Base-by-base conservation (phyloP, 2,329 filamentous ascomycete species). In the Dactylellina drechsleri region DNA sequence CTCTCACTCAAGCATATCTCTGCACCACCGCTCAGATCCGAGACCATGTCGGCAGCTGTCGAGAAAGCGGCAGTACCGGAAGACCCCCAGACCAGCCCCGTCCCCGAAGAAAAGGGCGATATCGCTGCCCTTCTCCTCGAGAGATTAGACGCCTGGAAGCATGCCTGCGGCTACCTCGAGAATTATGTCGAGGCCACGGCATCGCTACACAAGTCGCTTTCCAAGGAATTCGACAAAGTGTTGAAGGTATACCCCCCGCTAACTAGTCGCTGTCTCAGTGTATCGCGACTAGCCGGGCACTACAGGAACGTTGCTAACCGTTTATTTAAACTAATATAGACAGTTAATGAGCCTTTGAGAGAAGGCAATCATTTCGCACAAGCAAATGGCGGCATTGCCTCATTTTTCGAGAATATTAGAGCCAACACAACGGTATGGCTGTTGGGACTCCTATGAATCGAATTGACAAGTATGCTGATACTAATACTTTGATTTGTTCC, bases 201-300 rank as follows among this genome's bases (percentile, higher is more conserved):
- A 82, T 97, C 94, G 85, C 86, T 92, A 71, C 90, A 97, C 81
- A 90, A 89, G 81, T 86, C 88, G 10, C 91, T 97, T 79, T 89
- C 92, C 65, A 98, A 97, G 84, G 94, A 98, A 82, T 97, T 97
- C 80, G 93, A 98, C 84, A 94, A 92, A 83, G 90, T 95, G 8
- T 84, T 98, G 80, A 99, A 98, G 89, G 90, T 89, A 65, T 26
- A 81, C 77, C 15, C 54, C 26, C 31, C 31, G 31, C 31, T 36
- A 36, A 10, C 2, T 36, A 20, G 12, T 58, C 73, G 16, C 16
- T 18, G 16, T 18, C 15, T 18, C 13, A n/a, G 15, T 16, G 15
- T 7, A 47, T n/a, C 15, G 43, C 31, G 6, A 36, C 31, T 36
- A 7, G 6, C 31, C 31, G 6, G 6, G 5, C 10, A 36, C 10